Percentiles rank a stretch among this genome's conserved stretches.
Conservation (phyloP, 495 filamentous ascomycete species). For the Penicillium roqueforti region DNA sequence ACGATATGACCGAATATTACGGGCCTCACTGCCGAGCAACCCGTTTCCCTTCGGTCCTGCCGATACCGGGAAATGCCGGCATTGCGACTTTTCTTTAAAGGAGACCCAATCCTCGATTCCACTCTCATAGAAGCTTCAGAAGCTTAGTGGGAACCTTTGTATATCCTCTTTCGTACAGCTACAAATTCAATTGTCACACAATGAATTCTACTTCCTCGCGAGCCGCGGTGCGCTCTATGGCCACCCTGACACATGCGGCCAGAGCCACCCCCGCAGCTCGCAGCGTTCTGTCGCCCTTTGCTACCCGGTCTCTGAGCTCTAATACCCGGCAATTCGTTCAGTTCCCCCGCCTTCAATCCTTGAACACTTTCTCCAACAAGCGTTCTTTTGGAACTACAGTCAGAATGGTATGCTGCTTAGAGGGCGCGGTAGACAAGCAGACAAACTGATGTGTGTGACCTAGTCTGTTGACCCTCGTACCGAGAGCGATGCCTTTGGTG, state of each 20-base stretch:
- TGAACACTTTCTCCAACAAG: conserved; percentile 33
- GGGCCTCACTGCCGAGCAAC: not conserved
- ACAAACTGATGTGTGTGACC: conserved; percentile 13
- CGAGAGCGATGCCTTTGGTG: conserved; percentile 96
- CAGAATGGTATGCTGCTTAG: conserved; percentile 36
- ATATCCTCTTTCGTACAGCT: conserved; percentile 8
- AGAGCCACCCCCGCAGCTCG: conserved; percentile 41
- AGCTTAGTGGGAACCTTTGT: conserved; percentile 6
- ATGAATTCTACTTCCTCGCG: conserved; percentile 35
- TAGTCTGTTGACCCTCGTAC: conserved; percentile 54
- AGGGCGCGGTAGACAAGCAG: not conserved
- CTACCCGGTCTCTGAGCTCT: conserved; percentile 34
- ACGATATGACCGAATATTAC: conserved; percentile 3
- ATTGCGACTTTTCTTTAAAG: conserved; percentile 19
- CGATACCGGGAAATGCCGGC: conserved; percentile 45
- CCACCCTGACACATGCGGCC: conserved; percentile 38
- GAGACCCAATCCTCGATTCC: conserved; percentile 3
- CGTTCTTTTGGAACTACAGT: conserved; percentile 42
- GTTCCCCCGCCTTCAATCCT: conserved; percentile 42
- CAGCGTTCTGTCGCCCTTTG: conserved; percentile 27
- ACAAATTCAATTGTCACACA: conserved; percentile 8
- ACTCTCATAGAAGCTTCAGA: conserved; percentile 7
- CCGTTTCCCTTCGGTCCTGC: conserved; percentile 19
- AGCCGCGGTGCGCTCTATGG: conserved; percentile 46
- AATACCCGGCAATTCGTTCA: conserved; percentile 33